Conservation (phyloP, 176 grass and related monocot genomes). For the Avena eriantha region DNA sequence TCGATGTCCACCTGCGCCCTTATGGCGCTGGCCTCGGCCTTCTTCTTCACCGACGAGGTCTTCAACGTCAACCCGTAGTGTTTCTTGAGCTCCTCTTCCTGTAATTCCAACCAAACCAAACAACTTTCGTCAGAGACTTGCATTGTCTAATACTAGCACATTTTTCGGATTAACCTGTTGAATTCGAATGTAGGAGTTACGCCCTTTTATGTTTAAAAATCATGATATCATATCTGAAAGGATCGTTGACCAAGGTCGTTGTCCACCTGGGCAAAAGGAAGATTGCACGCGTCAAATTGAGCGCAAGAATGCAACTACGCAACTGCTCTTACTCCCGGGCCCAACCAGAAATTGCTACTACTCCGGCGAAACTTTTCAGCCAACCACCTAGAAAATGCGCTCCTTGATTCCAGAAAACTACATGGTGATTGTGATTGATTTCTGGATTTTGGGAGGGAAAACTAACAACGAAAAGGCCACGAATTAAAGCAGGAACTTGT, state of each 20-base stretch:
- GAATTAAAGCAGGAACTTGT: neutral
- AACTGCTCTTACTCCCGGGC: neutral
- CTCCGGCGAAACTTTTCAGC: conserved; percentile 14
- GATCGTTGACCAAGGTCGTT: neutral
- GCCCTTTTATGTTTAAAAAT: neutral
- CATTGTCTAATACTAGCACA: neutral
- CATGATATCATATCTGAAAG: neutral
- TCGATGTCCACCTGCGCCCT: conserved; percentile 60
- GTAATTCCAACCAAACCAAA: neutral
- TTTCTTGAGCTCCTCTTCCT: conserved; percentile 67
- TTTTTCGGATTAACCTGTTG: neutral
- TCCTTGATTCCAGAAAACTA: conserved; percentile 38
- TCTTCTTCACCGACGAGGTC: conserved; percentile 87
- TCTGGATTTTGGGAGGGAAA: neutral
- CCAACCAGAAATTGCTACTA: conserved; percentile 16
- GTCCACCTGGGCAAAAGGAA: neutral
- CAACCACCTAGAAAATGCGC: conserved; percentile 36
- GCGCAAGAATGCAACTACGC: neutral
- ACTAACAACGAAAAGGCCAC: neutral
- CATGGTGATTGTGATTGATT: neutral
- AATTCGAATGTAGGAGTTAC: neutral
- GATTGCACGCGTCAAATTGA: neutral
- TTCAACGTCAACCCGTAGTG: conserved; percentile 64
- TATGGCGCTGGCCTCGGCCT: conserved; percentile 54
- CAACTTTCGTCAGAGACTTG: neutral